A percentile compares a stretch with the other conserved stretches of the same genome.
These are phyloP conservation scores for Candida oleophila DNA, from an alignment of 805 yeast genomes.

Conservation along the genomic window DNA sequence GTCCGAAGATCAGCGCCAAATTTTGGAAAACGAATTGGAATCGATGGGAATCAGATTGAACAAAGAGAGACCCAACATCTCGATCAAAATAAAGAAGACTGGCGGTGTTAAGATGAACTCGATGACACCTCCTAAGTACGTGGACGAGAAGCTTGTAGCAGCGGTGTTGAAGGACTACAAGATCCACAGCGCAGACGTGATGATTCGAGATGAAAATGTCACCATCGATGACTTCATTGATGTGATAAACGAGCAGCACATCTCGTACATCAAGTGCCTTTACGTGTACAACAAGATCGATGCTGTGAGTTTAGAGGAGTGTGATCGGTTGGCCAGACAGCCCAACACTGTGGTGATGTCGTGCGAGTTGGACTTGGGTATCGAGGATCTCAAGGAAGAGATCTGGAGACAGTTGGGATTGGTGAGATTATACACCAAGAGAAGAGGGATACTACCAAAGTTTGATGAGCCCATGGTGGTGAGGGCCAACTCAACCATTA, in stretches of 20 bases:
- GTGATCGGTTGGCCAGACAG: constrained; percentile 85
- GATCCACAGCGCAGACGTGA: constrained; percentile 90
- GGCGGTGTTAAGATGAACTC: constrained; percentile 90
- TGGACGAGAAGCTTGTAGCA: constrained; percentile 77
- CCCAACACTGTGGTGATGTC: constrained; percentile 94
- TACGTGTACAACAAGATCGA: constrained; percentile 95
- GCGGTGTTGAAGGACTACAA: constrained; percentile 82
- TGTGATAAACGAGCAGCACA: constrained; percentile 81
- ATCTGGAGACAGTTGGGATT: constrained; percentile 88
- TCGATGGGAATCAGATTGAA: constrained; percentile 91
- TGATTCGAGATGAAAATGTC: constrained; percentile 82
- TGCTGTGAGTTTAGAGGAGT: constrained; percentile 92
- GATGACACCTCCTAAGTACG: constrained; percentile 75
- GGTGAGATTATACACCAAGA: constrained; percentile 81
- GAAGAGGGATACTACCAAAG: constrained; percentile 79
- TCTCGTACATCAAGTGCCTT: constrained; percentile 85
- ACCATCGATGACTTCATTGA: constrained; percentile 93
- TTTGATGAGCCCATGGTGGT: constrained; percentile 91
- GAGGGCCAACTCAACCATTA: constrained; percentile 72
- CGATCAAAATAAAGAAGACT: constrained; percentile 74
- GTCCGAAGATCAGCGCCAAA: constrained; percentile 82
- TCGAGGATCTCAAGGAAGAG: constrained; percentile 85
- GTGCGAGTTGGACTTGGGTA: constrained; percentile 83
- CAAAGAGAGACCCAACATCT: constrained; percentile 75
- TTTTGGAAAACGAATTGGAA: constrained; percentile 85